Evolutionary conservation across 1,284 basidiomycete species (phyloP), one percentile per base, ranked within the genome.

Genomic region (Lentinula novae-zelandiae): DNA sequence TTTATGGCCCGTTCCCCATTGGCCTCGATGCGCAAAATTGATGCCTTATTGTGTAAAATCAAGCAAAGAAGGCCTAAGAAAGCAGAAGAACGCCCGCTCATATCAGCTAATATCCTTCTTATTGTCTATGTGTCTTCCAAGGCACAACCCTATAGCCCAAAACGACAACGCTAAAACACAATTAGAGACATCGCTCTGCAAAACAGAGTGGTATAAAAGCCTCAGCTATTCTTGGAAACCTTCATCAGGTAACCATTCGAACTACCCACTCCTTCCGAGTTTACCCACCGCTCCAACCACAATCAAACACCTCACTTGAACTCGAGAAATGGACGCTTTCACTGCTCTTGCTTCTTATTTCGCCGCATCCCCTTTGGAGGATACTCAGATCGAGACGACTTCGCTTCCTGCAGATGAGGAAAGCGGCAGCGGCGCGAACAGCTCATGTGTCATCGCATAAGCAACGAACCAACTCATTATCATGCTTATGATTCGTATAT

Each of bases 391-490:
- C 55, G 39, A 60, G 46, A 39, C 64, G 42, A 59, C 53, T 51
- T 58, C 57, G 17, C 27, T 66, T 22, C 66, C 66, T 34, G 39
- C 46, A 8, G 62, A 67, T 38, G 65, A 66, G 46, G 67, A 68
- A 5, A 59, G 54, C 17, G 64, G 67, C 10, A 56, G 59, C 48
- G 58, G 61, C 22, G 39, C 58, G n/a, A 64, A 63, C 34, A 60
- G 58, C 27, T 65, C 63, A 44, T 68, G 67, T 60, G 60, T 66
- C 27, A 61, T 68, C 49, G 67, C 65, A 54, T 68, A 46, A 66
- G 17, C 53, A 49, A 34, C 20, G 12, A 27, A 5, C 17, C 17
- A 17, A 17, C 9, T 34, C 34, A n/a, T 34, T 17, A n/a, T 55
- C 12, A 56, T 49, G 50, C 39, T 58, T 54, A 46, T 53, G 54